Evolutionary conservation across 352 stramenopile species (phyloP).

Genomic region (Globisporangium cederbergense): DNA sequence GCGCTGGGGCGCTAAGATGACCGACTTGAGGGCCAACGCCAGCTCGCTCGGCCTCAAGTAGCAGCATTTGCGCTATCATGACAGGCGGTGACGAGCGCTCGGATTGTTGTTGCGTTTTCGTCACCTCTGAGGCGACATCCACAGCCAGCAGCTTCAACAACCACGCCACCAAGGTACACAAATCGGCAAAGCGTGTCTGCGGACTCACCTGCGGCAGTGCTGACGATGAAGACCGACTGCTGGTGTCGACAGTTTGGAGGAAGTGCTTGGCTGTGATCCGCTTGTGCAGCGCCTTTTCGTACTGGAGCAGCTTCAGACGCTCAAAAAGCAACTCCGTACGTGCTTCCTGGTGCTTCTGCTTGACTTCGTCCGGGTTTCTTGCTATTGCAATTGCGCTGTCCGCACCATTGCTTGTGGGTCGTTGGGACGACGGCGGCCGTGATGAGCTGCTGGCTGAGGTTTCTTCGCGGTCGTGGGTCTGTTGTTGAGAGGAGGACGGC

Average conservation of each 20-base stretch:
- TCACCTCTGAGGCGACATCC: constrained; percentile 18
- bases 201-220: constrained; percentile 16
- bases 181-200: constrained; percentile 44
- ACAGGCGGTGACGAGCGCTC: constrained; percentile 23
- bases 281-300: constrained; percentile 37
- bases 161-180: constrained; percentile 39
- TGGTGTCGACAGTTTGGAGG: constrained; percentile 7
- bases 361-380: constrained; percentile 25
- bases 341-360: constrained; percentile 29
- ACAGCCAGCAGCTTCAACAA: constrained; percentile 34
- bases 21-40: constrained; percentile 27
- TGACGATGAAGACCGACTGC: neutral
- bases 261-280: constrained; percentile 52
- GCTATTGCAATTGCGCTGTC: constrained; percentile 1
- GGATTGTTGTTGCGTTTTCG: neutral
- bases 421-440: constrained; percentile 34
- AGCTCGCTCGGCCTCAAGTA: constrained; percentile 46
- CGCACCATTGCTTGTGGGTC: constrained; percentile 8
- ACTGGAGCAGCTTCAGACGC: constrained; percentile 50
- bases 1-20: constrained; percentile 33
- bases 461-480: constrained; percentile 10
- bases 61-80: constrained; percentile 37
- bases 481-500: constrained; percentile 10
- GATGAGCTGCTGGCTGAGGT: constrained; percentile 13
- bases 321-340: constrained; percentile 74